These are phyloP conservation scores for Phaeophleospora eucalypticola DNA, from an alignment of 2,329 filamentous ascomycete genomes.

Conservation along the genomic window DNA sequence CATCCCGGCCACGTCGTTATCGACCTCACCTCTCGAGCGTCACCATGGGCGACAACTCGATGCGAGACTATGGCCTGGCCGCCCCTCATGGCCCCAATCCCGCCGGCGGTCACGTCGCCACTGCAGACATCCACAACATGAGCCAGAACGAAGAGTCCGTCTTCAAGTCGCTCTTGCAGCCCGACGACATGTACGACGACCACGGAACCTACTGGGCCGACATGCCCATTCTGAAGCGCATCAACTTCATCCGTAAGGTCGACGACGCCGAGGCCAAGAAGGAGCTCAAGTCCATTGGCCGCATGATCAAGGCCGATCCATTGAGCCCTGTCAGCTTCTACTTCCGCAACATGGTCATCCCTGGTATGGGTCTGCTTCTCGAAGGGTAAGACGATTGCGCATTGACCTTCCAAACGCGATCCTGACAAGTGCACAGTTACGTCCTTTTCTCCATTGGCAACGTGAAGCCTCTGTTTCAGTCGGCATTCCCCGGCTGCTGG, in stretches of 20 bases:
- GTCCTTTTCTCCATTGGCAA: slow-evolving; percentile 97
- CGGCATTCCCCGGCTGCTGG: slow-evolving; percentile 79
- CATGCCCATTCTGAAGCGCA: slow-evolving; percentile 63
- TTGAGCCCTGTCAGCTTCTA: slow-evolving; percentile 82
- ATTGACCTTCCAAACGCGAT: too few relatives aligned
- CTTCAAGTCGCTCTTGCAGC: slow-evolving; percentile 77
- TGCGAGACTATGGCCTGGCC: slow-evolving; percentile 46
- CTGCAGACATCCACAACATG: slow-evolving; percentile 47
- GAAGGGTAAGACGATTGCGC: slow-evolving; percentile 64
- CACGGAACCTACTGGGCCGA: slow-evolving; percentile 93
- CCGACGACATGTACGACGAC: slow-evolving; percentile 79
- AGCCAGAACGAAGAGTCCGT: slow-evolving; percentile 55
- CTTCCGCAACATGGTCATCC: slow-evolving; percentile 84
- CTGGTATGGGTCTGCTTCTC: slow-evolving; percentile 84
- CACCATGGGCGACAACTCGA: slow-evolving; percentile 32
- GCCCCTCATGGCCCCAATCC: slow-evolving; percentile 49
- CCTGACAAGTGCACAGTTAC: slow-evolving; percentile 55
- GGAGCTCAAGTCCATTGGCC: slow-evolving; percentile 65
- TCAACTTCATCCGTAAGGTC: slow-evolving; percentile 71
- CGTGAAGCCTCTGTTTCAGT: slow-evolving; percentile 73
- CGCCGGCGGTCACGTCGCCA: slow-evolving; percentile 41
- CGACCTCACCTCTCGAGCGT: background rate
- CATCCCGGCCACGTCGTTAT: background rate
- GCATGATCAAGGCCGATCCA: slow-evolving; percentile 82
- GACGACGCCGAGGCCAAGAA: slow-evolving; percentile 65